Evolutionary conservation across 2,329 filamentous ascomycete species (phyloP), one percentile per base, ranked within the genome.

Genomic region (Shiraia sp.): DNA sequence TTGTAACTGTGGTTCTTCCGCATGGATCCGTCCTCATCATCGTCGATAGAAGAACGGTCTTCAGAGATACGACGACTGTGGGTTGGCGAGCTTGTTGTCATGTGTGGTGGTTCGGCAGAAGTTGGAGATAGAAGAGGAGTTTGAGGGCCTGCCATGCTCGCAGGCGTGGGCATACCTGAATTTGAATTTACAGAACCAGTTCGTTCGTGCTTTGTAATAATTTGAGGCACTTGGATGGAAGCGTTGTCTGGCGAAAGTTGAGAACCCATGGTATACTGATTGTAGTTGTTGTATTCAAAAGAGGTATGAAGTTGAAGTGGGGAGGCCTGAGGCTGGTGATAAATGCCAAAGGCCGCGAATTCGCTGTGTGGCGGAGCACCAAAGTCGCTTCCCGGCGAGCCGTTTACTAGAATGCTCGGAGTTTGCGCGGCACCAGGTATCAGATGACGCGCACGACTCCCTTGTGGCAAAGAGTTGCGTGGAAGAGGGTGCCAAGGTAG

Each of bases 1-100:
- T 72, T 72, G 51, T 65, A 70, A 17, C 64, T 57, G 51, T 68
- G 55, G 40, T 69, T 69, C 47, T 63, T 64, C 36, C 63, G 64
- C 30, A 63, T 58, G 9, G 63, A 63, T 36, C 55, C 53, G 42
- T 55, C 51, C 12, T 66, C 59, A 19, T 66, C 61, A 16, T 48
- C 59, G 36, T 61, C 57, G 43, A 57, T 51, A 12, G 62, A 66
- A n/a, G 60, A 61, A 13, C 36, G 28, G 10, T 61, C 59, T 23
- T 64, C 58, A 17, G 65, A 68, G 1, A 40, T 17, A 6, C 53
- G 50, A 19, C 59, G 54, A 31, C 45, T 45, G 22, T 52, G 58
- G 24, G 29, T 51, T 13, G 43, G 48, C 6, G 59, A 59, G 42
- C 59, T 66, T 12, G 58, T 40, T 31, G 51, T 38, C 3, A 54